These are phyloP conservation scores for Arthrinium phaeospermum DNA, from an alignment of 2,329 filamentous ascomycete genomes.

Conservation along the genomic window DNA sequence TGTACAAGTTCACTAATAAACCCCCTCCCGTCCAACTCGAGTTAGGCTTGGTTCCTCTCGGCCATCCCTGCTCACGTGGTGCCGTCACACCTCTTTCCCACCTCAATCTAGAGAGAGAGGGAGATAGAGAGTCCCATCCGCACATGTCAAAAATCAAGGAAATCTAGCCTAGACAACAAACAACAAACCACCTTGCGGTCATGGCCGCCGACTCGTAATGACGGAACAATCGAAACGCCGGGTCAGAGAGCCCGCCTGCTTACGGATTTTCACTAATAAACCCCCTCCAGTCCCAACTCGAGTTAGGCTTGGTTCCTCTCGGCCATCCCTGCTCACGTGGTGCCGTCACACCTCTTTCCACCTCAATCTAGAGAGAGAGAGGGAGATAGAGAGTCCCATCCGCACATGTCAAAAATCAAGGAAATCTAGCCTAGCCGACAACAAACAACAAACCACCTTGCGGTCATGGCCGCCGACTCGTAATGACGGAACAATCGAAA, in stretches of 20 bases:
- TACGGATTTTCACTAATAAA: no score
- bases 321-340: neutral
- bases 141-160: conserved; percentile 13
- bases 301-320: neutral
- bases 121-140: neutral
- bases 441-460: neutral
- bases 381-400: neutral
- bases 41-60: neutral
- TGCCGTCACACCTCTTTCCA: neutral
- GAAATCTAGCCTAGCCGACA: neutral
- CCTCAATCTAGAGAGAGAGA: neutral
- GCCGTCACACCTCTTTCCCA: neutral
- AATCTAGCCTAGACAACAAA: neutral
- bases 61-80: neutral
- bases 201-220: neutral
- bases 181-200: neutral
- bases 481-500: conserved; percentile 6
- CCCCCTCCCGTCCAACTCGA: neutral
- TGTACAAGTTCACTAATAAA: no score
- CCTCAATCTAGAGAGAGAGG: neutral
- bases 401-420: conserved; percentile 14
- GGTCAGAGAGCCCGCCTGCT: neutral
- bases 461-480: neutral
- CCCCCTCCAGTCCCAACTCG: neutral
- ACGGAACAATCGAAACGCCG: conserved; percentile 10